Conservation (phyloP, 2,329 filamentous ascomycete genomes). For the Arthrocladium fulminans region DNA sequence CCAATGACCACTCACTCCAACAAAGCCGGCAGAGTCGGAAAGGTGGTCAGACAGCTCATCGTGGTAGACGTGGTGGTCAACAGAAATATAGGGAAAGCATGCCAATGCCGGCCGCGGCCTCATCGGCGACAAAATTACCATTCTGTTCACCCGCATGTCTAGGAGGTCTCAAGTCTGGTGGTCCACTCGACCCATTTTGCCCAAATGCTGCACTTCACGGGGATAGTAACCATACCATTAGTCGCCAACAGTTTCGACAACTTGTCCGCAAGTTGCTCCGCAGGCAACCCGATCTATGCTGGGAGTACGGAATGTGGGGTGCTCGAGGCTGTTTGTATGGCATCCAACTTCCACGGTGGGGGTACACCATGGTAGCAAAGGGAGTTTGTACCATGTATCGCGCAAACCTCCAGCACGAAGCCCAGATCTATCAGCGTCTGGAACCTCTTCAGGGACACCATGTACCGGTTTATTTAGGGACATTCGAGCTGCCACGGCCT, state of each 20-base stretch:
- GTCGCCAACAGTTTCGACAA: conserved; percentile 18
- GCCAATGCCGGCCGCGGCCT: conserved; percentile 33
- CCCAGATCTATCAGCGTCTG: conserved; percentile 23
- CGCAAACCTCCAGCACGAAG: conserved; percentile 20
- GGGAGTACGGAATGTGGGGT: conserved; percentile 23
- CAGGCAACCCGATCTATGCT: conserved; percentile 15
- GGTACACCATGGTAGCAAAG: conserved; percentile 27
- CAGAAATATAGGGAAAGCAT: conserved; percentile 26
- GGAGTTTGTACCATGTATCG: conserved; percentile 20
- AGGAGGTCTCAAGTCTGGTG: too few species aligned
- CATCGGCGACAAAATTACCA: conserved; percentile 27
- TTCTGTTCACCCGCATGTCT: too few species aligned
- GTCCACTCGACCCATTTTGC: too few species aligned
- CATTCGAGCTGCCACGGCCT: conserved; percentile 16
- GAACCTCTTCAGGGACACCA: conserved; percentile 21
- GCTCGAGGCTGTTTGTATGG: conserved; percentile 25
- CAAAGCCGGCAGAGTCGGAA: conserved; percentile 10
- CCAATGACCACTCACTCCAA: background rate
- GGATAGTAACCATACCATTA: conserved; percentile 18
- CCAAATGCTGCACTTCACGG: too few species aligned
- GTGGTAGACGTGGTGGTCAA: conserved; percentile 29
- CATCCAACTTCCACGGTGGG: conserved; percentile 23
- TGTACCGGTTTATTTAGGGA: conserved; percentile 24
- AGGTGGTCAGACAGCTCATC: conserved; percentile 30
- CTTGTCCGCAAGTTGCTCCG: conserved; percentile 1